Evolutionary conservation across 257 asterid genomes (phyloP).

Genomic region (Nicotiana undulata): DNA sequence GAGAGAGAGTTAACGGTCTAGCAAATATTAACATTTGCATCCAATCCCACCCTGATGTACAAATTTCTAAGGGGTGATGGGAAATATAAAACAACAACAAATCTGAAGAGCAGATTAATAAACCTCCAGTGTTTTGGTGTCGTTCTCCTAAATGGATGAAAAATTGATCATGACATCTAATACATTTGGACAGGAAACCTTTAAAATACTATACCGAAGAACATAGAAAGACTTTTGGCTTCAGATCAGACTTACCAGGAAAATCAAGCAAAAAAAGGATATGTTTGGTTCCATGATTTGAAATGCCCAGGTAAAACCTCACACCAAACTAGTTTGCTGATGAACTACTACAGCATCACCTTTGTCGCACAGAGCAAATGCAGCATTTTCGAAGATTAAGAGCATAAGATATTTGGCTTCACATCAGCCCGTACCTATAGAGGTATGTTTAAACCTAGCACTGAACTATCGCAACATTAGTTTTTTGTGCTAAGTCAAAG

Average conservation of each 20-base stretch:
- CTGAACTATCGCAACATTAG: neutral
- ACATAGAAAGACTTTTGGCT: neutral
- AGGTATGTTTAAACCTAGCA: neutral
- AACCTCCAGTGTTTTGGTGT: neutral
- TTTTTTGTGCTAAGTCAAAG: neutral
- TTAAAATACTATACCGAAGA: neutral
- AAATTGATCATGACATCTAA: neutral
- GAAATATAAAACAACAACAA: neutral
- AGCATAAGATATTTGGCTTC: neutral
- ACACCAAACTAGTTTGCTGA: neutral
- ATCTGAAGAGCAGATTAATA: neutral
- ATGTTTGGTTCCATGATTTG: too few relatives aligned
- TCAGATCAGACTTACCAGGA: neutral
- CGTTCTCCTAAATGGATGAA: neutral
- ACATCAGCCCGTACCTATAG: neutral
- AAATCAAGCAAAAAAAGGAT: neutral
- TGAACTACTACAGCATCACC: neutral
- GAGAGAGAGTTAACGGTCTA: neutral
- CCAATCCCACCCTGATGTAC: neutral
- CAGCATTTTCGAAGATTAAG: neutral
- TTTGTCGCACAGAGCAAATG: neutral
- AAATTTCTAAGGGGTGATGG: neutral
- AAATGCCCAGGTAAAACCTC: neutral
- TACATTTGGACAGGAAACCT: too few relatives aligned
- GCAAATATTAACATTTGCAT: neutral